phyloP scores from a whole-genome alignment of 371 early-diverging fungal species.

The Phascolomyces articulosus region DNA sequence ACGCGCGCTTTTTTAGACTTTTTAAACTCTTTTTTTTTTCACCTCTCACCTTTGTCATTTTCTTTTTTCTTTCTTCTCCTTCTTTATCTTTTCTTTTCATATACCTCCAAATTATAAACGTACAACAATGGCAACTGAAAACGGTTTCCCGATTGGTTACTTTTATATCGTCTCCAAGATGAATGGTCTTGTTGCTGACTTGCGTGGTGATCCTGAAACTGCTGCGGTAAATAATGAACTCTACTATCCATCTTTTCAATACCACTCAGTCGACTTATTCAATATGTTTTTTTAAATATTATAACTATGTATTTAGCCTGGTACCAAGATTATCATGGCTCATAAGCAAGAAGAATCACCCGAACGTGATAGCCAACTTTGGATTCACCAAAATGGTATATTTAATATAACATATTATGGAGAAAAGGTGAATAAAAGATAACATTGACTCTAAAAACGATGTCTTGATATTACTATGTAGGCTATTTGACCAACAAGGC shows the following conservation, averaged over 20 bases:
- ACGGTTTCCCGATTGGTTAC: constrained; percentile 46
- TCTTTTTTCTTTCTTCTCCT: neutral
- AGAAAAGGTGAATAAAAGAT: too few species aligned
- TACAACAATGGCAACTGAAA: neutral
- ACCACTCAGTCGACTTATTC: too few species aligned
- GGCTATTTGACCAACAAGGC: constrained; percentile 45
- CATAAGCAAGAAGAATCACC: constrained; percentile 32
- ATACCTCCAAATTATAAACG: neutral
- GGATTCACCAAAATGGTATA: constrained; percentile 45
- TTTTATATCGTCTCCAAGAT: constrained; percentile 44
- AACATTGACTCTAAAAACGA: too few species aligned
- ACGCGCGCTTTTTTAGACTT: neutral
- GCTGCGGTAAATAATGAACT: constrained; percentile 8
- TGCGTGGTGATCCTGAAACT: constrained; percentile 19
- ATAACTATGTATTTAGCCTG: constrained; percentile 12
- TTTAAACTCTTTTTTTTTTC: neutral
- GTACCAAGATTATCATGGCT: constrained; percentile 38
- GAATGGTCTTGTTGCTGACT: constrained; percentile 38
- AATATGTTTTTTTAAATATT: neutral
- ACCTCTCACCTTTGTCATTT: neutral
- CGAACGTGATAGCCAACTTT: constrained; percentile 43
- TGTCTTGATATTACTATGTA: neutral
- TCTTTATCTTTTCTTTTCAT: too few species aligned
- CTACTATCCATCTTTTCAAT: neutral
- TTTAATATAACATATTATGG: neutral